These are phyloP conservation scores for Boletus reticulatus DNA, from an alignment of 768 basidiomycete genomes.

Conservation along the genomic window DNA sequence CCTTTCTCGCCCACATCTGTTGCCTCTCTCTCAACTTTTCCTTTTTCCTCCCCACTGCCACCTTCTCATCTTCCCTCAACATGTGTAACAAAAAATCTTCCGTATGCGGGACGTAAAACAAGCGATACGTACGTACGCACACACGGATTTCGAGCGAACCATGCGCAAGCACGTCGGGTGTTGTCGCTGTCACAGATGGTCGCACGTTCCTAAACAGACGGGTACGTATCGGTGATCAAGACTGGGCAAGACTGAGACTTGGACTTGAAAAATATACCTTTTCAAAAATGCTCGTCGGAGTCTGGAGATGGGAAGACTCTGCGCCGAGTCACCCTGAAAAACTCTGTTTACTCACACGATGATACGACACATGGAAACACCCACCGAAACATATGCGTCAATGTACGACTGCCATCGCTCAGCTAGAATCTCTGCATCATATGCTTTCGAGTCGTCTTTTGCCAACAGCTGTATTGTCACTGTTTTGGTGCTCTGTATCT, in stretches of 20 bases:
- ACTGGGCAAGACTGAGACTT: neutral
- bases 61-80: slow-evolving; percentile 9
- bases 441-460: slow-evolving; percentile 72
- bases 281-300: slow-evolving; percentile 62
- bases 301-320: slow-evolving; percentile 47
- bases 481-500: slow-evolving; percentile 66
- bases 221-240: neutral
- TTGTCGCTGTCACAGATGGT: slow-evolving; percentile 18
- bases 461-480: slow-evolving; percentile 76
- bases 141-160: slow-evolving; percentile 80
- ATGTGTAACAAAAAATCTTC: slow-evolving; percentile 22
- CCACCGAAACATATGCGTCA: slow-evolving; percentile 69
- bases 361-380: slow-evolving; percentile 12
- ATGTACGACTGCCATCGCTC: slow-evolving; percentile 81
- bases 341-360: neutral
- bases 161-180: slow-evolving; percentile 46
- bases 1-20: slow-evolving; percentile 12
- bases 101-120: slow-evolving; percentile 27
- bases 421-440: slow-evolving; percentile 73
- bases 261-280: slow-evolving; percentile 42
- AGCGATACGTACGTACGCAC: slow-evolving; percentile 43
- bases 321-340: slow-evolving; percentile 54
- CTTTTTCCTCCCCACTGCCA: neutral
- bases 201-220: slow-evolving; percentile 19
- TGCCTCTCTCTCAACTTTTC: slow-evolving; percentile 9